phyloP scores from a whole-genome alignment of 129 eudicot species.

The Centaurea solstitialis region DNA sequence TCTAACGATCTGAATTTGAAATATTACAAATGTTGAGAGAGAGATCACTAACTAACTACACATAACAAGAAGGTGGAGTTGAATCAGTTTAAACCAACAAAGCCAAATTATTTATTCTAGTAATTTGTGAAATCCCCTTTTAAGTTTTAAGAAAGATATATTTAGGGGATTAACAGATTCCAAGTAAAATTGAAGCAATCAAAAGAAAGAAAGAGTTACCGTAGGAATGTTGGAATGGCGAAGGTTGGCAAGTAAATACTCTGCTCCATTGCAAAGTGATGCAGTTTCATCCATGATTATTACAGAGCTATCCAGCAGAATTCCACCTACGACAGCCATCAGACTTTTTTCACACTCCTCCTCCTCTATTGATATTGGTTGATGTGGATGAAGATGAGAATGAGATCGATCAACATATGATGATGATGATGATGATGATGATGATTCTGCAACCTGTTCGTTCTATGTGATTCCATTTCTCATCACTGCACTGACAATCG shows the following conservation, averaged over 20 bases:
- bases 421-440: too few species aligned
- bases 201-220: constrained; percentile 31
- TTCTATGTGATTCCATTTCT: not conserved
- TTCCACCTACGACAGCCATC: constrained; percentile 40
- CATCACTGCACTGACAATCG: not conserved
- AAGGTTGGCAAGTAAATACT: constrained; percentile 59
- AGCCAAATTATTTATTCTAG: not conserved
- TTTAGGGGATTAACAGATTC: too few species aligned
- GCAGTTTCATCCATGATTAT: constrained; percentile 33
- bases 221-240: constrained; percentile 74
- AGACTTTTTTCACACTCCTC: too few species aligned
- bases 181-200: not conserved
- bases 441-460: not conserved
- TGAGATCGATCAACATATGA: too few species aligned
- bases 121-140: not conserved
- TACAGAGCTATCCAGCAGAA: constrained; percentile 57
- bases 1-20: too few species aligned
- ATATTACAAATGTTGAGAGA: not conserved
- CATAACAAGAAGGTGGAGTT: not conserved
- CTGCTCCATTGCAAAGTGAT: constrained; percentile 48
- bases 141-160: too few species aligned
- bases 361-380: too few species aligned
- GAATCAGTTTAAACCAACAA: not conserved
- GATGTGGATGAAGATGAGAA: not conserved
- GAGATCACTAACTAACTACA: not conserved